Conservation (phyloP, 2,329 filamentous ascomycete species). For the Conoideocrella luteorostrata region DNA sequence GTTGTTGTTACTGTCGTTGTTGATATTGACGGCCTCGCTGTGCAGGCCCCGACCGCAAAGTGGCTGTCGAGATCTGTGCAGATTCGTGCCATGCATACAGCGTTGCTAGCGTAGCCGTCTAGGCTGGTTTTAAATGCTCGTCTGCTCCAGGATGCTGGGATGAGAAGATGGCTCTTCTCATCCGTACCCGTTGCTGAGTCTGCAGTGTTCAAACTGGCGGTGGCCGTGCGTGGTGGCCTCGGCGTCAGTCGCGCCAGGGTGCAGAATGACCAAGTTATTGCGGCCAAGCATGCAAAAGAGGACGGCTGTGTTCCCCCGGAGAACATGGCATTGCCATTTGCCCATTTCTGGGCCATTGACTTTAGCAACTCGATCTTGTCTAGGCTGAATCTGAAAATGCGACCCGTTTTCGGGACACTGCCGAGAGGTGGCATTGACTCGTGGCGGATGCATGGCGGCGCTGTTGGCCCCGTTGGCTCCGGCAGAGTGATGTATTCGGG, state of each 20-base stretch:
- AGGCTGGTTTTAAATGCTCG: slow-evolving; percentile 25
- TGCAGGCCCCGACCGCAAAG: slow-evolving; percentile 13
- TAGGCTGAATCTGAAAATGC: slow-evolving; percentile 34
- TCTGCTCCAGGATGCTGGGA: slow-evolving; percentile 35
- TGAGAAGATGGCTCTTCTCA: slow-evolving; percentile 24
- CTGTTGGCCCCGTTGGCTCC: slow-evolving; percentile 28
- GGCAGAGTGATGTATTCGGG: slow-evolving; percentile 31
- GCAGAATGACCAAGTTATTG: slow-evolving; percentile 34
- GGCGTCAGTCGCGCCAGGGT: slow-evolving; percentile 23
- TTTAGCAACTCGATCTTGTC: slow-evolving; percentile 27
- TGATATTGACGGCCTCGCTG: neutral
- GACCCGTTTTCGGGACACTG: slow-evolving; percentile 26
- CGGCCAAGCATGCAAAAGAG: slow-evolving; percentile 33
- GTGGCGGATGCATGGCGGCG: slow-evolving; percentile 19
- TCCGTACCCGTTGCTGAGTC: neutral
- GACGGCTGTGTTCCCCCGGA: slow-evolving; percentile 14
- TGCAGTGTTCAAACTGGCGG: neutral
- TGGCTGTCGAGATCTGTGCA: slow-evolving; percentile 17
- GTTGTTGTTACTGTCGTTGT: neutral
- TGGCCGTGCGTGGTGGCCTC: slow-evolving; percentile 4
- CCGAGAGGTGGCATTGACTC: slow-evolving; percentile 19
- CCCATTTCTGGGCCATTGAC: slow-evolving; percentile 13
- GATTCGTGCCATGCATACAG: slow-evolving; percentile 32
- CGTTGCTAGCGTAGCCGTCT: slow-evolving; percentile 34
- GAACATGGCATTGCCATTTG: neutral